Evolutionary conservation across 2,329 filamentous ascomycete genomes (phyloP).

Genomic region (Trichoderma cornu-damae): DNA sequence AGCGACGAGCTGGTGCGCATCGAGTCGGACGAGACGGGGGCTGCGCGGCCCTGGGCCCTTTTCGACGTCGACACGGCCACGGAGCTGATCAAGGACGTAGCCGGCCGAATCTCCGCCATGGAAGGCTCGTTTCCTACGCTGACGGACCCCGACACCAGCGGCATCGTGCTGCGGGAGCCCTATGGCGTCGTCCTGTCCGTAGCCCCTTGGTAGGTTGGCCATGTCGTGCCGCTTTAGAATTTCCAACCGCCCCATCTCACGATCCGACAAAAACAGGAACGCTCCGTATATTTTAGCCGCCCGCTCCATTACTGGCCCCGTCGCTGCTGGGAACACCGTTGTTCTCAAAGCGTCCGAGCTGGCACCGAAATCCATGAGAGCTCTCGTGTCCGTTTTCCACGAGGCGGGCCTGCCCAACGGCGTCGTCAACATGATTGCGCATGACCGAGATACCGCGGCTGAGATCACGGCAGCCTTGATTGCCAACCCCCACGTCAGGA

Average conservation of each 20-base stretch:
- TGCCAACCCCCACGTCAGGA: conserved; percentile 61
- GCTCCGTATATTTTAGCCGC: conserved; percentile 51
- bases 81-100: conserved; percentile 41
- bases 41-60: conserved; percentile 34
- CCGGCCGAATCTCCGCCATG: conserved; percentile 38
- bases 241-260: not conserved
- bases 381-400: conserved; percentile 58
- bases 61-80: conserved; percentile 37
- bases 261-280: conserved; percentile 44
- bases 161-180: conserved; percentile 67
- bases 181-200: conserved; percentile 75
- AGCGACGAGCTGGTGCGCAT: conserved; percentile 56
- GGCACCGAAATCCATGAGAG: conserved; percentile 59
- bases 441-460: conserved; percentile 60
- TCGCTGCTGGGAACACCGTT: conserved; percentile 73
- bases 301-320: conserved; percentile 54
- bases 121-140: conserved; percentile 36
- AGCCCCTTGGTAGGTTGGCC: conserved; percentile 65
- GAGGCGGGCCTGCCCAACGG: conserved; percentile 74
- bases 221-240: not conserved
- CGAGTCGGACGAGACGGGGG: conserved; percentile 50
- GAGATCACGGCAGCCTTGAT: conserved; percentile 64
- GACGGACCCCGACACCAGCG: conserved; percentile 35
- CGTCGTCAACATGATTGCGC: conserved; percentile 66
- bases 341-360: conserved; percentile 68